Percentiles rank a stretch among this genome's conserved stretches.
These are phyloP conservation scores for Agrocybe pediades DNA, from an alignment of 768 basidiomycete species.

Conservation along the genomic window DNA sequence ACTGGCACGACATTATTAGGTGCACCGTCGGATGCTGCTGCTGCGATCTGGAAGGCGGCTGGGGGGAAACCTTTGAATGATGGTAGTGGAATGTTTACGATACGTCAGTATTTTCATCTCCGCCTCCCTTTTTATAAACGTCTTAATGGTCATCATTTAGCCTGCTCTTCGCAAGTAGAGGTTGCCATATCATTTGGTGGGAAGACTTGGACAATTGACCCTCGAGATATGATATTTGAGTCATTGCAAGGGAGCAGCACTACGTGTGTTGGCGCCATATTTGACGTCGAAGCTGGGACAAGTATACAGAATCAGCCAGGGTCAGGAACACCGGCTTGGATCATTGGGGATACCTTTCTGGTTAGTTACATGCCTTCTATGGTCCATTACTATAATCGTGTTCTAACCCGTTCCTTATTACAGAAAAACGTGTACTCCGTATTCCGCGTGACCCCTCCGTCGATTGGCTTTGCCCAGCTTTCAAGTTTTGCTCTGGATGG, in stretches of 20 bases:
- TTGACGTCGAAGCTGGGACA: background rate
- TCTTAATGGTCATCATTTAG: conserved; percentile 34
- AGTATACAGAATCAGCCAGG: background rate
- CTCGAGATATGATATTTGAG: conserved; percentile 61
- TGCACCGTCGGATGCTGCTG: conserved; percentile 62
- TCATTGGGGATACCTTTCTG: background rate
- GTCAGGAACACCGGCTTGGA: background rate
- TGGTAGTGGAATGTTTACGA: conserved; percentile 69
- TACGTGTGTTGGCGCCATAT: background rate
- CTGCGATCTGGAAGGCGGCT: conserved; percentile 58
- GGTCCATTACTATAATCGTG: no score
- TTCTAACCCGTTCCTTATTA: no score
- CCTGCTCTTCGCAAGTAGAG: conserved; percentile 59
- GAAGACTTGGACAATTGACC: conserved; percentile 70
- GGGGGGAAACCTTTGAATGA: conserved; percentile 45
- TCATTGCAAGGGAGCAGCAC: background rate
- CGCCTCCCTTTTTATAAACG: background rate
- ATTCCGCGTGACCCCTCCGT: conserved; percentile 44
- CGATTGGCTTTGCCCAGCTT: conserved; percentile 54
- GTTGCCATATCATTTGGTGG: conserved; percentile 77
- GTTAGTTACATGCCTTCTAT: background rate
- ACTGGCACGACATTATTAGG: conserved; percentile 93
- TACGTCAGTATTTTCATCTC: conserved; percentile 47
- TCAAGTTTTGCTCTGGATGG: conserved; percentile 41
- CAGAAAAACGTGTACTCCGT: conserved; percentile 61